Conservation (phyloP, 164 flowering plant species). For the Dillenia suffruticosa region DNA sequence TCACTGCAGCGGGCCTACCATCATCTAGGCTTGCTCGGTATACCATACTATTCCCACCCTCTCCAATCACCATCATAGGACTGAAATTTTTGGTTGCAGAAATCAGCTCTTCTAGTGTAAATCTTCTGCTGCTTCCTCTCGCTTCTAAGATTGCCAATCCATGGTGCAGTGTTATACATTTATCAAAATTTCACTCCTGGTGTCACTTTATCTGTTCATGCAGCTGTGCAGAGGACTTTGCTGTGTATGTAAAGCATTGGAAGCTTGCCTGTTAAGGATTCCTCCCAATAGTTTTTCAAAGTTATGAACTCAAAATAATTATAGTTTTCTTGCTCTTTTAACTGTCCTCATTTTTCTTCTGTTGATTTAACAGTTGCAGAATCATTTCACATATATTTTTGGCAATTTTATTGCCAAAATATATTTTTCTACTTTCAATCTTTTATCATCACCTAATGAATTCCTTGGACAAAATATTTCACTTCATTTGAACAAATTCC, state of each 20-base stretch:
- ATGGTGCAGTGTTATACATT: too few species aligned
- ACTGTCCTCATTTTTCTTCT: neutral
- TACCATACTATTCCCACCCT: conserved; percentile 26
- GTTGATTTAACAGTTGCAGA: too few species aligned
- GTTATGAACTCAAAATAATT: conserved; percentile 26
- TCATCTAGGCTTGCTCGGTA: conserved; percentile 28
- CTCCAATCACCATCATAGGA: conserved; percentile 31
- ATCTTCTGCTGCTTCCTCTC: conserved; percentile 18
- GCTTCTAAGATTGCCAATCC: conserved; percentile 21
- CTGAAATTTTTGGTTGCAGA: conserved; percentile 30
- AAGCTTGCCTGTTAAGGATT: conserved; percentile 45
- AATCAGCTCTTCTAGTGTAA: conserved; percentile 25
- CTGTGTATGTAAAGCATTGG: conserved; percentile 56
- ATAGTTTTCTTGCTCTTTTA: too few species aligned
- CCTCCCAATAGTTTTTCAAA: conserved; percentile 81
- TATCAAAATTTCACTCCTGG: too few species aligned
- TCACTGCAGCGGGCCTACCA: conserved; percentile 34
- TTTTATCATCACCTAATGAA: too few species aligned
- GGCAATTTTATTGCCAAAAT: neutral
- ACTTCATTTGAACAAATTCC: too few species aligned
- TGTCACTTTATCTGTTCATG: conserved; percentile 15
- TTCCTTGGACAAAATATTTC: too few species aligned
- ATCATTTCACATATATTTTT: neutral
- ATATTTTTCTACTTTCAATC: neutral
- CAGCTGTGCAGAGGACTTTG: conserved; percentile 69